Evolutionary conservation across 2,329 filamentous ascomycete species (phyloP).

Genomic region (Teratosphaeria nubilosa): DNA sequence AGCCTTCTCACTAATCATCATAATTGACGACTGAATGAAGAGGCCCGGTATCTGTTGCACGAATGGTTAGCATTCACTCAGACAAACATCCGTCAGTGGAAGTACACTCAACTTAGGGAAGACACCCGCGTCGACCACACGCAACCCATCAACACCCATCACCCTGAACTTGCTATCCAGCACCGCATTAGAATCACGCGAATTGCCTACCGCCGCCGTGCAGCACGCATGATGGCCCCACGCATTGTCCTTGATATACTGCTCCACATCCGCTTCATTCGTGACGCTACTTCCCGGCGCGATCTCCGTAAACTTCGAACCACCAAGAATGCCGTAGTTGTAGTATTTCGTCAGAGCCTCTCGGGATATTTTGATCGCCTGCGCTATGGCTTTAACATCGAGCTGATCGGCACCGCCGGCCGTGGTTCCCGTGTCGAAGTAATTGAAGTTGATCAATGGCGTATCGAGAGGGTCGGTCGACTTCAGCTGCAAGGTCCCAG

Average conservation of each 20-base stretch:
- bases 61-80: not conserved
- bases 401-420: conserved; percentile 29
- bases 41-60: conserved; percentile 37
- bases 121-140: conserved; percentile 3
- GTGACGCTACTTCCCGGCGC: not conserved
- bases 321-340: conserved; percentile 30
- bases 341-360: conserved; percentile 26
- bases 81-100: not conserved
- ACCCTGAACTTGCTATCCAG: conserved; percentile 2
- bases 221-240: conserved; percentile 44
- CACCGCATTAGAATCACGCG: not conserved
- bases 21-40: conserved; percentile 43
- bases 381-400: conserved; percentile 25
- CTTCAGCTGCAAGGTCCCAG: conserved; percentile 50
- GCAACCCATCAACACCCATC: conserved; percentile 1
- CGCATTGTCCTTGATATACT: not conserved
- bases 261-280: not conserved
- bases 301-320: conserved; percentile 22
- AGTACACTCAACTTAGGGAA: conserved; percentile 35
- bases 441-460: conserved; percentile 55
- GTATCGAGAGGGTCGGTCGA: conserved; percentile 54
- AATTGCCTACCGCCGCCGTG: conserved; percentile 45
- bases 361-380: conserved; percentile 21
- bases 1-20: conserved; percentile 52
- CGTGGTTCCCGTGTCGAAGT: conserved; percentile 33